These are phyloP conservation scores for Aspergillus spinulosporus DNA, from an alignment of 2,329 filamentous ascomycete species.

Conservation along the genomic window DNA sequence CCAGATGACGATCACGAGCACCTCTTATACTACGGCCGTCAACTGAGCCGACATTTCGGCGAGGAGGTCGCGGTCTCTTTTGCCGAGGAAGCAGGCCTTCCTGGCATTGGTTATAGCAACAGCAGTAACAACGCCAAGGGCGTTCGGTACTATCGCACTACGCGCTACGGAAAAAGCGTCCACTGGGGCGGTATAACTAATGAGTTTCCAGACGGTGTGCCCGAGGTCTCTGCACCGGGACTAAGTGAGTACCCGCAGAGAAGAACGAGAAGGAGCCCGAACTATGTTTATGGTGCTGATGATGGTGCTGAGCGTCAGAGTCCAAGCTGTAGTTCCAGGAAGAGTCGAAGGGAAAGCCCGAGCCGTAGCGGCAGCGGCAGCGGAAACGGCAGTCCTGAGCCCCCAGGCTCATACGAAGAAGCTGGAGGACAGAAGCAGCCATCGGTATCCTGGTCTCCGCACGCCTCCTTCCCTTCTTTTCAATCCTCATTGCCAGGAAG, in stretches of 20 bases:
- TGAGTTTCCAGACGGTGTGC: not conserved
- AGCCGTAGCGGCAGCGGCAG: not conserved
- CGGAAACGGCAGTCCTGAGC: not conserved
- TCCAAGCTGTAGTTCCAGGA: not conserved
- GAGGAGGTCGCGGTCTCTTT: too few species aligned
- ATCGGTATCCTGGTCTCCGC: not conserved
- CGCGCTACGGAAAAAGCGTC: conserved; percentile 1
- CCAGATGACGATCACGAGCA: not conserved
- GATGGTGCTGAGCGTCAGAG: not conserved
- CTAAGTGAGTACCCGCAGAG: not conserved
- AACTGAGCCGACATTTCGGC: not conserved
- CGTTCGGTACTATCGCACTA: not conserved
- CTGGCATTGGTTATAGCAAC: too few species aligned
- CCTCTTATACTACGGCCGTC: not conserved
- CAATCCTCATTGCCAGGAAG: too few species aligned
- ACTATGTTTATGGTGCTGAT: conserved; percentile 3
- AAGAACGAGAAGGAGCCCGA: not conserved
- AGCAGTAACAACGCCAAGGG: not conserved
- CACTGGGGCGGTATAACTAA: conserved; percentile 9
- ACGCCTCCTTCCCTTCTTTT: too few species aligned
- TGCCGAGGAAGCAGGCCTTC: too few species aligned
- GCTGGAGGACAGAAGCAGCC: too few species aligned
- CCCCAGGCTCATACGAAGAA: not conserved
- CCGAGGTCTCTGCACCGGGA: not conserved
- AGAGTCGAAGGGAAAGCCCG: not conserved